Percentiles rank a stretch among this genome's conserved stretches.
phyloP scores from a whole-genome alignment of 345 rosid species.

The Lepidium didymum region DNA sequence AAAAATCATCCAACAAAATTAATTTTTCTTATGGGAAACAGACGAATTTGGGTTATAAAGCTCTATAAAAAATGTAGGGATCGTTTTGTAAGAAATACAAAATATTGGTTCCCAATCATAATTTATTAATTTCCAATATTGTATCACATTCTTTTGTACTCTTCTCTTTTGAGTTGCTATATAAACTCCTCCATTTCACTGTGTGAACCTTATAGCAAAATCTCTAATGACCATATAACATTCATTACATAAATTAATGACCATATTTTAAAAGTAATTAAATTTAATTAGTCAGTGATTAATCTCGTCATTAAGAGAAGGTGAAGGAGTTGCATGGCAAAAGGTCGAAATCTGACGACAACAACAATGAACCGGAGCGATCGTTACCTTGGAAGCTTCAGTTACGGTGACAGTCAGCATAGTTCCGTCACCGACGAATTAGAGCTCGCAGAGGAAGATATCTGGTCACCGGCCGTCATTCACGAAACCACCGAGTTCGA shows the following conservation, averaged over 20 bases:
- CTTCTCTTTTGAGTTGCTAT: background rate
- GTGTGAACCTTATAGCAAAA: conserved; percentile 21
- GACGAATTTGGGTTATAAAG: background rate
- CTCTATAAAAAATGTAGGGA: background rate
- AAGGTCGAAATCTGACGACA: conserved; percentile 13
- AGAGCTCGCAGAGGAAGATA: conserved; percentile 70
- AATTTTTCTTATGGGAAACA: too few species aligned
- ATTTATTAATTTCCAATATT: background rate
- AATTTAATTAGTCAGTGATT: background rate
- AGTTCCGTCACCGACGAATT: conserved; percentile 19
- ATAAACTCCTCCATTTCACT: conserved; percentile 13
- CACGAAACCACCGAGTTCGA: background rate
- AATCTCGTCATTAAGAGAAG: background rate
- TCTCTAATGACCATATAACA: too few species aligned
- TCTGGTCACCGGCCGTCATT: conserved; percentile 56
- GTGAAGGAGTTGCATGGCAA: conserved; percentile 21
- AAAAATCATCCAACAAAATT: background rate
- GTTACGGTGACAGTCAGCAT: conserved; percentile 19
- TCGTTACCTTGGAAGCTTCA: conserved; percentile 24
- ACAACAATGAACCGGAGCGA: conserved; percentile 26
- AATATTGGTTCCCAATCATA: background rate
- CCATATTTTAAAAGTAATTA: background rate
- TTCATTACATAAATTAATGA: background rate
- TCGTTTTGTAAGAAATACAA: background rate
- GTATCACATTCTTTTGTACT: background rate